Evolutionary conservation across 768 basidiomycete species (phyloP), one percentile per base, ranked within the genome.

Genomic region (Amanita inopinata): DNA sequence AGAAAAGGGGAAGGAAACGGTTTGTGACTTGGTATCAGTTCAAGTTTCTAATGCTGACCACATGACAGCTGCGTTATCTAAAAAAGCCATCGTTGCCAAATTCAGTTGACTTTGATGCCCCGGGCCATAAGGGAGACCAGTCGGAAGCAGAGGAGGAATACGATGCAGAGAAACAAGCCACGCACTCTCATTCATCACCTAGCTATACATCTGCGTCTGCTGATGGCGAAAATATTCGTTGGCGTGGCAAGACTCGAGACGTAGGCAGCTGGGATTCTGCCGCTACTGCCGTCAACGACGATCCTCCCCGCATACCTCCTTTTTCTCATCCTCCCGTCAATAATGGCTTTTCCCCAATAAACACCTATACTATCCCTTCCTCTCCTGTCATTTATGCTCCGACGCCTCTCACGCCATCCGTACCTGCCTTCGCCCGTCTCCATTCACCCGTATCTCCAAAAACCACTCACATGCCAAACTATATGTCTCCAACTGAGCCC

Each of bases 371-470:
- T 12, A 27, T 30, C 12, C 7, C 32, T 10, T 31, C 32, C 17
- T 18, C 19, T 17, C 12, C 28, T 19, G 32, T 19, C 15, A 19
- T 31, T 3, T 17, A 18, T 19, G 15, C 25, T 20, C 30, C 19
- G 14, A 38, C 37, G 22, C 24, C 25, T 6, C 14, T 25, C 5
- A 40, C 8, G 31, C 6, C 19, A 9, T 17, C 28, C 10, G 18
- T 22, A 19, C 17, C 39, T 30, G n/a, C 27, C 14, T 31, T 10
- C n/a, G 18, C 30, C 17, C 39, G 11, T 23, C 22, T 42, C 11
- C 31, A 32, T 25, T 12, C 32, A 8, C 40, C 40, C 6, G 40
- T 42, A 14, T 42, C 40, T 23, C 40, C 40, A 5, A 42, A 42
- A 14, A 42, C 40, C 15, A 9, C 24, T 8, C 18, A n/a, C 20